Evolutionary conservation across 2,329 filamentous ascomycete genomes (phyloP).

Genomic region (Phyllosticta citrichinensis): DNA sequence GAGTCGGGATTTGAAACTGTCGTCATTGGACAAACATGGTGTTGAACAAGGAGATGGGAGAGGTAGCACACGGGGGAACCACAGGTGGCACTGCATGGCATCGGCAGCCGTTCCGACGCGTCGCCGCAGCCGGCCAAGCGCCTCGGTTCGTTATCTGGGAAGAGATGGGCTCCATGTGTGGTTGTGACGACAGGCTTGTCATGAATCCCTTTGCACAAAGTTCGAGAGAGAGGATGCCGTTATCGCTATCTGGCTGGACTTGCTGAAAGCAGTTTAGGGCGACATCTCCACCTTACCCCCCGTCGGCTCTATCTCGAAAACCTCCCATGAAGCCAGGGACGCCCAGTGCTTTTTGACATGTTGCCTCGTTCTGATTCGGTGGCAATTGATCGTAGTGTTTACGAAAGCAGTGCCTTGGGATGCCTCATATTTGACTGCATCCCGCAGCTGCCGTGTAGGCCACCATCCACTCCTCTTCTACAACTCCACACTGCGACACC

Average conservation of each 20-base stretch:
- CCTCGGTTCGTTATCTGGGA: background rate
- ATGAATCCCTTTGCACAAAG: background rate
- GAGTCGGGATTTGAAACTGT: background rate
- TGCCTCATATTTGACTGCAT: background rate
- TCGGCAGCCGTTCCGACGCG: background rate
- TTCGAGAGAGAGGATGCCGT: background rate
- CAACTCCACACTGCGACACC: background rate
- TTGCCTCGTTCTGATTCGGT: background rate
- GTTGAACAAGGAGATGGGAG: background rate
- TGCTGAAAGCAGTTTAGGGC: no score
- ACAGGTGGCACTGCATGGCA: background rate
- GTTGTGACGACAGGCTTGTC: background rate
- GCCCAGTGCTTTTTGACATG: background rate
- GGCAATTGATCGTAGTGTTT: background rate
- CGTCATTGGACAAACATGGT: background rate
- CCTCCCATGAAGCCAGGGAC: background rate
- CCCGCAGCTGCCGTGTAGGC: background rate
- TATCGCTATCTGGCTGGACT: background rate
- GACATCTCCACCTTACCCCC: no score
- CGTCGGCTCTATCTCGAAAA: background rate
- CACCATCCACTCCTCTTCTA: background rate
- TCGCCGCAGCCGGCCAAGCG: background rate
- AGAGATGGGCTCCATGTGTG: background rate
- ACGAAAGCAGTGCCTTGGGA: background rate
- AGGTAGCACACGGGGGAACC: background rate